These are phyloP conservation scores for Colletotrichum spinosum DNA, from an alignment of 2,329 filamentous ascomycete genomes.

Conservation along the genomic window DNA sequence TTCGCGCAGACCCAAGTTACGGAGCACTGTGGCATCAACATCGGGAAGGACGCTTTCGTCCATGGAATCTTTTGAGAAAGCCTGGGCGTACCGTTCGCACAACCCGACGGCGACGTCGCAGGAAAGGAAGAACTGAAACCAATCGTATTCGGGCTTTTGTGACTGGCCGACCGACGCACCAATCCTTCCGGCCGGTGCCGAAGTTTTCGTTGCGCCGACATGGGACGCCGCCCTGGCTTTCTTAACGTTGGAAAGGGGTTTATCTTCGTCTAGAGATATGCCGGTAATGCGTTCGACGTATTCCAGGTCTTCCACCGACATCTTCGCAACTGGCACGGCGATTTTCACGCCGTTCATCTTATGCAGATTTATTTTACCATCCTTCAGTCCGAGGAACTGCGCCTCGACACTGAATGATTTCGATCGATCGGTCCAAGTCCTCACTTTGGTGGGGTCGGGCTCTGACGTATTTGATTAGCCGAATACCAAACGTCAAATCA, in stretches of 20 bases:
- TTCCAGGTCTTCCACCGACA: constrained; percentile 94
- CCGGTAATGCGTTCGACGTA: constrained; percentile 93
- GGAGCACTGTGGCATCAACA: constrained; percentile 83
- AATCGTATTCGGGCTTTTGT: constrained; percentile 86
- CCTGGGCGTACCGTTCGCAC: constrained; percentile 93
- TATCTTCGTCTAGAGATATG: constrained; percentile 91
- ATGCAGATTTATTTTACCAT: constrained; percentile 97
- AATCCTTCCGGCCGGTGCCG: constrained; percentile 39
- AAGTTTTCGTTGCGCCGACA: constrained; percentile 42
- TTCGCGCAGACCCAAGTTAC: constrained; percentile 92
- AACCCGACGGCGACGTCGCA: constrained; percentile 93
- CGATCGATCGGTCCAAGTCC: constrained; percentile 94
- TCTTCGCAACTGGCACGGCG: constrained; percentile 93
- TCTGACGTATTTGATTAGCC: constrained; percentile 61
- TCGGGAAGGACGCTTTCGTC: constrained; percentile 93
- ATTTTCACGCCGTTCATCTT: constrained; percentile 99
- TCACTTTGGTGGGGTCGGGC: constrained; percentile 84
- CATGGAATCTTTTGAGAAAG: constrained; percentile 93
- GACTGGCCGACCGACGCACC: constrained; percentile 71
- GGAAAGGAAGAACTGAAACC: constrained; percentile 98
- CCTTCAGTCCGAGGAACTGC: constrained; percentile 92
- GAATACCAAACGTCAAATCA: neutral
- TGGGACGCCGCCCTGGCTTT: constrained; percentile 55
- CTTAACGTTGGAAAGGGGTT: constrained; percentile 88
- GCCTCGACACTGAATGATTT: constrained; percentile 98